Evolutionary conservation across 495 filamentous ascomycete species (phyloP), one percentile per base, ranked within the genome.

Genomic region (Collariella sp.): DNA sequence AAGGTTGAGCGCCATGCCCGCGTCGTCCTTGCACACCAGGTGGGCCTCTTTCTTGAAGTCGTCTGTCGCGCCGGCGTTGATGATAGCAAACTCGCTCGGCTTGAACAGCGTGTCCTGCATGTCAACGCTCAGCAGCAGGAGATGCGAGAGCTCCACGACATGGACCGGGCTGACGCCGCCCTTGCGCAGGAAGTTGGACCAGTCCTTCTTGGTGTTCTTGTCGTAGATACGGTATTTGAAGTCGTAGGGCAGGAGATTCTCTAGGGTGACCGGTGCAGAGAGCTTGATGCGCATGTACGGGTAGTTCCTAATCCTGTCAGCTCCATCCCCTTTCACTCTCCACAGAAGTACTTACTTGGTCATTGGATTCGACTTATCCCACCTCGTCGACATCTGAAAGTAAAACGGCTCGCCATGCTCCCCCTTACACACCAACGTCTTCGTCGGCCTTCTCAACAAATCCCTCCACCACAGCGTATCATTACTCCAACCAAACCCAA

Each of bases 181-280:
- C 68, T 95, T 97, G 48, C 93, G 79, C 19, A 98, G 70, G 74
- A 98, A 98, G 64, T 98, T 98, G 0, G 90, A 91, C 93, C 94
- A 98, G 67, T 98, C 91, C 66, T 94, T 93, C 73, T 87, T 90
- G 0, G 89, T 96, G 67, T 94, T 93, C 74, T 90, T 95, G 72
- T 98, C 93, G 63, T 96, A 96, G 20, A 98, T 96, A 50, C 90
- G 81, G 66, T 97, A 97, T 67, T 97, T 97, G 84, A 98, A 98
- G 71, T 97, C 94, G 62, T 86, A 96, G 0, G 93, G 93, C 23
- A 98, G 76, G 23, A 98, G 75, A 63, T 98, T 98, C 65, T 98
- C 90, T 12, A 98, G 76, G 59, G 95, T 91, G 42, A 98, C 80
- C 0, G 93, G 93, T 15, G 93, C 91, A 22, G 87, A 90, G 22